A percentile compares a stretch with the other conserved stretches of the same genome.
Evolutionary conservation across 805 yeast genomes (phyloP).

Genomic region (Candida suzukii): DNA sequence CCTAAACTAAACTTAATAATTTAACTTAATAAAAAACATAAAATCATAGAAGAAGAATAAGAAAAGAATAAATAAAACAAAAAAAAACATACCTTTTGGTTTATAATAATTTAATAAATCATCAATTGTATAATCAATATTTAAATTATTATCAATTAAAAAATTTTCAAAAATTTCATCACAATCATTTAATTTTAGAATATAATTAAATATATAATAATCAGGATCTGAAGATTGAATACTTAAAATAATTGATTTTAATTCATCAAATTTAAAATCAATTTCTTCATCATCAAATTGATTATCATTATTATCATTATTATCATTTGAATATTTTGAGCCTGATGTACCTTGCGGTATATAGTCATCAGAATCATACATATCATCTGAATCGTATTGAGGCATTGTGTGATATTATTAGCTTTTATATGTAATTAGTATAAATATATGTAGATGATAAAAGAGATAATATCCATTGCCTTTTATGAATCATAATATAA

Average conservation of each 20-base stretch:
- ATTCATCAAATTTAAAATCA: constrained; percentile 29
- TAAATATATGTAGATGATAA: too few species aligned
- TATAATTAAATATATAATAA: constrained; percentile 35
- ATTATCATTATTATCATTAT: constrained; percentile 35
- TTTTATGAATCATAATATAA: too few species aligned
- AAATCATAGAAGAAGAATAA: neutral
- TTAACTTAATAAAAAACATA: too few species aligned
- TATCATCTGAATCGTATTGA: constrained; percentile 16
- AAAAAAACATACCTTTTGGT: constrained; percentile 16
- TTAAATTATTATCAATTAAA: constrained; percentile 53
- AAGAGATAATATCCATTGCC: too few species aligned
- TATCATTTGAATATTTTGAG: constrained; percentile 35
- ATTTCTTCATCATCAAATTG: constrained; percentile 39
- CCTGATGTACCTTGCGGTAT: too few species aligned
- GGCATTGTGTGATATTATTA: too few species aligned
- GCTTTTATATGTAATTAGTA: too few species aligned
- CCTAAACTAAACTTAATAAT: too few species aligned
- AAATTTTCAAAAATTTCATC: constrained; percentile 37
- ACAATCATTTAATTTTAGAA: neutral
- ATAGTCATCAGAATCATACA: too few species aligned
- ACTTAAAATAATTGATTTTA: too few species aligned
- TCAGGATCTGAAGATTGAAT: too few species aligned
- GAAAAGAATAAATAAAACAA: neutral
- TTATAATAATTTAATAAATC: constrained; percentile 33
- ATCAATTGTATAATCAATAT: constrained; percentile 41